A percentile compares a stretch with the other conserved stretches of the same genome.
Conservation (phyloP, 1,284 basidiomycete genomes). For the Thelephora terrestris region DNA sequence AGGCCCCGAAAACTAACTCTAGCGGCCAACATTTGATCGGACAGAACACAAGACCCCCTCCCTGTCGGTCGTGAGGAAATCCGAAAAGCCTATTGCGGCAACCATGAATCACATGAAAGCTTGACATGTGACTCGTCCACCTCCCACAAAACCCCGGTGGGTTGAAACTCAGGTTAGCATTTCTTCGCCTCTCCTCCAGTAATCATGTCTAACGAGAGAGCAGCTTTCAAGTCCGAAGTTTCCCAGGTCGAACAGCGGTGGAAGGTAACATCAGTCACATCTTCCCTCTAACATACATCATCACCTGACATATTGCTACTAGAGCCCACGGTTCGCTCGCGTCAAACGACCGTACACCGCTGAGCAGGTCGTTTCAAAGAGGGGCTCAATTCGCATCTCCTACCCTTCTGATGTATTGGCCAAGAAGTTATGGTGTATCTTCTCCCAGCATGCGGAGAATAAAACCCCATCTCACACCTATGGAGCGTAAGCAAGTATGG, state of each 20-base stretch:
- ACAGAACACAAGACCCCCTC: no score
- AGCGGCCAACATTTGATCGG: no score
- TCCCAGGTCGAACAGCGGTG: slow-evolving; percentile 85
- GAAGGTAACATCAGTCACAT: slow-evolving; percentile 49
- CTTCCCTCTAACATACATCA: slow-evolving; percentile 1
- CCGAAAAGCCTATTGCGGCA: no score
- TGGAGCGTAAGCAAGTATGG: slow-evolving; percentile 72
- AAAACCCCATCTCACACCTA: slow-evolving; percentile 88
- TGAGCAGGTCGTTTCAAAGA: slow-evolving; percentile 87
- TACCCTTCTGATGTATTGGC: slow-evolving; percentile 84
- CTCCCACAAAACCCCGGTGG: neutral
- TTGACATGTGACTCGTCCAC: neutral
- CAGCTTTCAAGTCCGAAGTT: slow-evolving; percentile 73
- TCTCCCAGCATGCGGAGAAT: slow-evolving; percentile 58
- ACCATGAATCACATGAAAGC: no score
- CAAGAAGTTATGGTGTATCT: slow-evolving; percentile 78
- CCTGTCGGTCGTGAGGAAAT: no score
- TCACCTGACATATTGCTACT: slow-evolving; percentile 6
- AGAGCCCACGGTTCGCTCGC: slow-evolving; percentile 82
- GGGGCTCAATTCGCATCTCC: slow-evolving; percentile 77
- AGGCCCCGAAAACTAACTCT: no score
- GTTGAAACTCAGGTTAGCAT: no score
- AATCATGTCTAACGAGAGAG: slow-evolving; percentile 54
- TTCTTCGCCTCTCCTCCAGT: neutral
- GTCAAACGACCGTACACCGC: slow-evolving; percentile 89